phyloP scores from a whole-genome alignment of 345 rosid species.

The Noccaea bulbosa region DNA sequence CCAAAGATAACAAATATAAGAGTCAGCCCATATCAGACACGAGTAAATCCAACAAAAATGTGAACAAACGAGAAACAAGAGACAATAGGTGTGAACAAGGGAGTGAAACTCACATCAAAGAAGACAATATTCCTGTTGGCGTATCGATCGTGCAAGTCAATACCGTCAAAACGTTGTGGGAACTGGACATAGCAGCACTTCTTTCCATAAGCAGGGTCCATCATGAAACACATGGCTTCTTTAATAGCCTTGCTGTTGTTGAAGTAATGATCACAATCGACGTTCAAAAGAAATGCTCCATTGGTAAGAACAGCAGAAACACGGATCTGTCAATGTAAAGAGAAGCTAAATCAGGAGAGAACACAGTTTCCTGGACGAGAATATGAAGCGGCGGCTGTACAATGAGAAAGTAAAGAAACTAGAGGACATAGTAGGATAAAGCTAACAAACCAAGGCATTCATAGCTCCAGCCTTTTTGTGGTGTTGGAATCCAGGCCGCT shows the following conservation, averaged over 20 bases:
- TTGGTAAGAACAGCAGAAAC: slow-evolving; percentile 99
- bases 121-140: slow-evolving; percentile 98
- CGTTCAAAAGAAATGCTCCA: slow-evolving; percentile 97
- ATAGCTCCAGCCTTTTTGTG: slow-evolving; percentile 99
- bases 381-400: not conserved
- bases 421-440: slow-evolving; percentile 6
- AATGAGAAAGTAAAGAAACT: slow-evolving; percentile 9
- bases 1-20: slow-evolving; percentile 26
- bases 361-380: not conserved
- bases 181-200: slow-evolving; percentile 98
- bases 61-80: slow-evolving; percentile 16
- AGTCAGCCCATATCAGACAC: slow-evolving; percentile 26
- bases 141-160: slow-evolving; percentile 99
- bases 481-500: slow-evolving; percentile 99
- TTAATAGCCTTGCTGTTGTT: slow-evolving; percentile 97
- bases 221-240: slow-evolving; percentile 99
- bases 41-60: slow-evolving; percentile 12
- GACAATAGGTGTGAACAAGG: slow-evolving; percentile 21
- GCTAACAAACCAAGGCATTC: slow-evolving; percentile 91
- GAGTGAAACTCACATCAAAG: slow-evolving; percentile 77
- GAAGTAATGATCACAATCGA: slow-evolving; percentile 99
- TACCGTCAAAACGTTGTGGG: slow-evolving; percentile 99
- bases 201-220: slow-evolving; percentile 89
- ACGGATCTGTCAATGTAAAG: slow-evolving; percentile 69
- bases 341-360: slow-evolving; percentile 34